phyloP scores from a whole-genome alignment of 2,329 filamentous ascomycete species.

The Amphichorda felina region DNA sequence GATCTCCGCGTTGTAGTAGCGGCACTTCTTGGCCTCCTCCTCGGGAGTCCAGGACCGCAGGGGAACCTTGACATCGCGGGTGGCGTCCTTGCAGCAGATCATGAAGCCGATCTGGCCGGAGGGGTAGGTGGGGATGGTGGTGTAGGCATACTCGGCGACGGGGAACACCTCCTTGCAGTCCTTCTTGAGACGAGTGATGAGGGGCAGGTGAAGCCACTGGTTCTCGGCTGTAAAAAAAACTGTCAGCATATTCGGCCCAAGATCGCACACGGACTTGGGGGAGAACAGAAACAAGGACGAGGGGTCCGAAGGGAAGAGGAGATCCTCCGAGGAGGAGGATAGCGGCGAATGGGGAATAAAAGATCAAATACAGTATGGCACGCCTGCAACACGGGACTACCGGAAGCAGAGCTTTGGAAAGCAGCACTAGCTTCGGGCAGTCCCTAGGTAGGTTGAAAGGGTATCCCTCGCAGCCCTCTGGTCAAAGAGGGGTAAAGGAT shows the following conservation, averaged over 20 bases:
- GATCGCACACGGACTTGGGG: too few relatives aligned
- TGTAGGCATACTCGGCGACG: slow-evolving; percentile 96
- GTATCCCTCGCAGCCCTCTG: too few relatives aligned
- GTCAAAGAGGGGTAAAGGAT: neutral
- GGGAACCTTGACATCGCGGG: slow-evolving; percentile 73
- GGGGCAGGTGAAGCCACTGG: slow-evolving; percentile 93
- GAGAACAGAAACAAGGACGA: slow-evolving; percentile 5
- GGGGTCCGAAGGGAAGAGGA: slow-evolving; percentile 6
- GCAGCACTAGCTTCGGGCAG: slow-evolving; percentile 25
- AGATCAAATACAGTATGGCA: too few relatives aligned
- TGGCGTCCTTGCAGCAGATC: slow-evolving; percentile 95
- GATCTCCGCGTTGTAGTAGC: slow-evolving; percentile 95
- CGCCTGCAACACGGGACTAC: slow-evolving; percentile 21
- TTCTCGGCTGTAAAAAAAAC: slow-evolving; percentile 64
- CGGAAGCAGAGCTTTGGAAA: slow-evolving; percentile 20
- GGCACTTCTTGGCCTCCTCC: slow-evolving; percentile 87
- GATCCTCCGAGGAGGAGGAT: neutral
- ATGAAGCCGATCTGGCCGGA: slow-evolving; percentile 99
- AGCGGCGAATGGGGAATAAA: neutral
- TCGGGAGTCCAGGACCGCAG: slow-evolving; percentile 69
- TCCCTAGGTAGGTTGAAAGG: slow-evolving; percentile 14
- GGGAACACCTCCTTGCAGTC: slow-evolving; percentile 96
- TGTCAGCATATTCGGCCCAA: too few relatives aligned
- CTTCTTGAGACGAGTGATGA: slow-evolving; percentile 94
- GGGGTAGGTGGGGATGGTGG: slow-evolving; percentile 97